phyloP scores from a whole-genome alignment of 2,329 filamentous ascomycete species.

The Arthrobotrys iridis region DNA sequence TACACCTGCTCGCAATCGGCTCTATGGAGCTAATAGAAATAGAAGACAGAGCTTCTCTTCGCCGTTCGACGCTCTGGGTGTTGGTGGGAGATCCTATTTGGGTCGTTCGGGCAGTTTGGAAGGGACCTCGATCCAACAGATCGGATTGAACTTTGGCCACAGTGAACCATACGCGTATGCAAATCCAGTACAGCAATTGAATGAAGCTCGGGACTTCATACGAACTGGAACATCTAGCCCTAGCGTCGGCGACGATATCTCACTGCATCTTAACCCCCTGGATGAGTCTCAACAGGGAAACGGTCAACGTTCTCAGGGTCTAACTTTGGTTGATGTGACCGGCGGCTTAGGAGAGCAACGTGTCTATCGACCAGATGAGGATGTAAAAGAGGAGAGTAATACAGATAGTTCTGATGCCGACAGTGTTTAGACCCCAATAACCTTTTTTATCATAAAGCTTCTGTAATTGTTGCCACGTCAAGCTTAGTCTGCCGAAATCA shows the following conservation, averaged over 20 bases:
- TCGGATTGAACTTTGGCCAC: not conserved
- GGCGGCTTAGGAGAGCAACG: not conserved
- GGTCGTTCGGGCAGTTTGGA: not conserved
- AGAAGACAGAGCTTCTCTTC: not conserved
- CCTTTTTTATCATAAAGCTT: too few relatives aligned
- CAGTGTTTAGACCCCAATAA: too few relatives aligned
- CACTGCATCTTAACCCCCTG: not conserved
- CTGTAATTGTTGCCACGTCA: too few relatives aligned
- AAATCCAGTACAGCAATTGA: not conserved
- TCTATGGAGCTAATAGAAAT: not conserved
- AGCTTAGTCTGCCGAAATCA: too few relatives aligned
- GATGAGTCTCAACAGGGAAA: not conserved
- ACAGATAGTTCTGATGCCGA: not conserved
- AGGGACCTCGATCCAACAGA: not conserved
- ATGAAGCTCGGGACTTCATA: not conserved
- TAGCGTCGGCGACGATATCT: not conserved
- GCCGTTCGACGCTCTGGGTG: not conserved
- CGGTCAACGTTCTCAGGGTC: not conserved
- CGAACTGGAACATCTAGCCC: not conserved
- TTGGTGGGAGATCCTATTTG: not conserved
- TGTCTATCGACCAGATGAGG: not conserved
- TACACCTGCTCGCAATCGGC: not conserved
- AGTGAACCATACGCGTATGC: not conserved
- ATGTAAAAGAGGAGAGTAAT: conserved; percentile 2
- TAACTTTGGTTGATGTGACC: not conserved